Base-by-base conservation (phyloP, 2,329 filamentous ascomycete species). In the Fusarium sarcochroum region DNA sequence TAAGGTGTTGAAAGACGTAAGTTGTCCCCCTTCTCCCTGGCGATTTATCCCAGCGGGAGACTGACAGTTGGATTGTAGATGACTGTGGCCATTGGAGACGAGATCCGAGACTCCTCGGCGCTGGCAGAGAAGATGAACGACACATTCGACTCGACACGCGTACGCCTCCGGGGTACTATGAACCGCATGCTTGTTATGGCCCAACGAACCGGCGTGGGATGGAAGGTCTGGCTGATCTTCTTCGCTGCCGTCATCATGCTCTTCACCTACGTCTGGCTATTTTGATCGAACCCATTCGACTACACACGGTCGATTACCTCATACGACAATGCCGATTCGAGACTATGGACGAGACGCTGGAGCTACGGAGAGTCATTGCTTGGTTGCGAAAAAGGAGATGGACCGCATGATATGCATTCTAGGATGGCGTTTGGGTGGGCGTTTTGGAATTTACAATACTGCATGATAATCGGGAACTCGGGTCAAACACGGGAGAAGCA, bases 151-250 rank as follows among this genome's bases (percentile, higher is more conserved):
- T 89, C 88, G 73, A 97, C 95, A 53, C 85, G 94, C 34, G 82
- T 94, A 52, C 88, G 92, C 68, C 83, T 99, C 66, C 88, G 90
- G 44, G 94, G 95, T 54, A 98, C 97, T 18, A 98, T 99, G 96
- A 97, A 93, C 78, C 86, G 94, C 61, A 99, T 99, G 96, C 82
- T 98, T 70, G 78, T 95, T 54, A 99, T 99, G 96, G 96, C 96
- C 6, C 89, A 98, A 82, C 87, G 90, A 74, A 97, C 94, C 3
- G 96, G 96, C n/a, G 91, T 99, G 11, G 91, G 94, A 75, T 99
- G 96, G 96, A 95, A 89, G 80, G 92, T 94, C 58, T 99, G 96
- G 96, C 79, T 98, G 51, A 86, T 84, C 42, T 99, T 99, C 81
- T 97, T 99, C 78, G 85, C 89, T 7, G 92, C 90, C 35, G 93